Evolutionary conservation across 73 alveolate genomes (phyloP).

Genomic region (Symbiodinium pilosum): DNA sequence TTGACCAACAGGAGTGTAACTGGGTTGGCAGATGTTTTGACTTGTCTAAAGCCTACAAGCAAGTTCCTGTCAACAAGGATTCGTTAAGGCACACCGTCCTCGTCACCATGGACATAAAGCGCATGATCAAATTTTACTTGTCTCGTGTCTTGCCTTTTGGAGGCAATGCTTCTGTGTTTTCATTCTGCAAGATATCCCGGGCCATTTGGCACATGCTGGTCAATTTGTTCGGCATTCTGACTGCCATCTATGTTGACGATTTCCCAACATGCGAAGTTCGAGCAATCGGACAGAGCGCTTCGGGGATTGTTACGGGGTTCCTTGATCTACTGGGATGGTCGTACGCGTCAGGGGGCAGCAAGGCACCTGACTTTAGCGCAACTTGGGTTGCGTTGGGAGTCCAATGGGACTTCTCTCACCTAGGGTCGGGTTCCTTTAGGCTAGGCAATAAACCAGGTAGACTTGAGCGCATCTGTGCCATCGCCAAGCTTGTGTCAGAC

Average conservation of each 20-base stretch:
- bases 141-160: background rate
- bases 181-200: background rate
- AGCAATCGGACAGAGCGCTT: background rate
- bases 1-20: background rate
- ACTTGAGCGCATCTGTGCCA: background rate
- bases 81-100: background rate
- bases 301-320: background rate
- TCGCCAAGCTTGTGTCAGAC: background rate
- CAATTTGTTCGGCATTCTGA: background rate
- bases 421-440: background rate
- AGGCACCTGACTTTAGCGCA: background rate
- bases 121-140: background rate
- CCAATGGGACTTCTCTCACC: background rate
- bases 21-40: background rate
- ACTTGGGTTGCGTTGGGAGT: background rate
- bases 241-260: background rate
- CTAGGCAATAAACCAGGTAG: background rate
- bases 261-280: background rate
- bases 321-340: background rate
- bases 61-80: background rate
- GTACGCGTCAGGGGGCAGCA: background rate
- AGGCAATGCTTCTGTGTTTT: background rate
- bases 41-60: constrained; percentile 9
- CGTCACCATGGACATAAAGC: background rate
- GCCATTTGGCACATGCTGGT: constrained; percentile 1